Percentiles rank a stretch among this genome's conserved stretches.
These are phyloP conservation scores for Umbellularia californica DNA, from an alignment of 164 flowering plant genomes.

Conservation along the genomic window DNA sequence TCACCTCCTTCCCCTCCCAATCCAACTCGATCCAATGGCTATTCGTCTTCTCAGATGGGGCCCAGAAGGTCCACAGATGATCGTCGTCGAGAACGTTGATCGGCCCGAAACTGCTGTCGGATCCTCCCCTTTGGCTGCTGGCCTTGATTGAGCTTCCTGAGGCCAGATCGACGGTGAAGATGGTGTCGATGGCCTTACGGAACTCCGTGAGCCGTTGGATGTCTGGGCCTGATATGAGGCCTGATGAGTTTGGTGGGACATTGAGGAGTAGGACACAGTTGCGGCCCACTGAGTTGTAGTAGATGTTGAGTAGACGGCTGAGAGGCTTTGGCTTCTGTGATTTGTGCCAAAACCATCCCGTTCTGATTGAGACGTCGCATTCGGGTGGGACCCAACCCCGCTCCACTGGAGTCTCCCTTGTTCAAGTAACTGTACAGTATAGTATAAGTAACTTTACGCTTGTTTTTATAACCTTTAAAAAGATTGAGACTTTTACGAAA, in stretches of 20 bases:
- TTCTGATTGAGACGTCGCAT: slow-evolving; percentile 84
- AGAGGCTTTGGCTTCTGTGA: slow-evolving; percentile 62
- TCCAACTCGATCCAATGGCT: slow-evolving; percentile 69
- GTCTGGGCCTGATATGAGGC: slow-evolving; percentile 66
- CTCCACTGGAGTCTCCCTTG: slow-evolving; percentile 70
- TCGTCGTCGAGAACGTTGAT: slow-evolving; percentile 60
- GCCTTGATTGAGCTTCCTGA: slow-evolving; percentile 34
- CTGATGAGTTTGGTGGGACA: slow-evolving; percentile 83
- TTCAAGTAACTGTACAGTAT: slow-evolving; percentile 47
- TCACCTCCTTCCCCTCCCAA: slow-evolving; percentile 23
- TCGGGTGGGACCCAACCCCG: slow-evolving; percentile 81
- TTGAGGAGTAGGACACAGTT: slow-evolving; percentile 78
- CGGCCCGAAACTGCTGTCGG: slow-evolving; percentile 46
- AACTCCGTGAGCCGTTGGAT: slow-evolving; percentile 49
- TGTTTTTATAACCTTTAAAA: too few species aligned
- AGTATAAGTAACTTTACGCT: neutral
- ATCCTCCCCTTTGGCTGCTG: slow-evolving; percentile 80
- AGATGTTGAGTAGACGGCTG: slow-evolving; percentile 58
- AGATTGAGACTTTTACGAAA: too few species aligned
- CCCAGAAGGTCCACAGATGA: slow-evolving; percentile 89
- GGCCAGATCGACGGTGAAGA: slow-evolving; percentile 58
- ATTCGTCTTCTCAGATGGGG: slow-evolving; percentile 42
- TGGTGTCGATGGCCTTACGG: slow-evolving; percentile 47
- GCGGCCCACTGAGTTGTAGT: slow-evolving; percentile 85
- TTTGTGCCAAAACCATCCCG: slow-evolving; percentile 96